Percentiles rank a stretch among this genome's conserved stretches.
Evolutionary conservation across 306 rosid genomes (phyloP).

Genomic region (Dalbergia cochinchinensis): DNA sequence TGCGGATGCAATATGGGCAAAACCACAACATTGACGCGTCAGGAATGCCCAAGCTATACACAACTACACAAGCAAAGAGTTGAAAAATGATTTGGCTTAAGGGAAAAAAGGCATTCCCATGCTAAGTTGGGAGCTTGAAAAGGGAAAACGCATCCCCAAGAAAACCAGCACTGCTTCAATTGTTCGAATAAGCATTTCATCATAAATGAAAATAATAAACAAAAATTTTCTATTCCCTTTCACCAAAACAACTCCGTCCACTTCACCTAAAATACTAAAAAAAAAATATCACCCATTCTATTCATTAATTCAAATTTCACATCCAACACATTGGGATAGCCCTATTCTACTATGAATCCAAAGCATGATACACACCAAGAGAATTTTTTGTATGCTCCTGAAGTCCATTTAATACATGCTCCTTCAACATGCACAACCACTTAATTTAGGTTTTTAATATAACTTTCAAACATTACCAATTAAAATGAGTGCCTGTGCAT

Average conservation of each 20-base stretch:
- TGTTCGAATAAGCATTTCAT: neutral
- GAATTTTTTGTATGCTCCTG: too few species aligned
- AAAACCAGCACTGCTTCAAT: neutral
- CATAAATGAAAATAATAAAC: neutral
- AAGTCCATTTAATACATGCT: too few species aligned
- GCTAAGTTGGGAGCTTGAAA: neutral
- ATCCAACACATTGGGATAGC: neutral
- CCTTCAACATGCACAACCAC: too few species aligned
- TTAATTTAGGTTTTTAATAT: too few species aligned
- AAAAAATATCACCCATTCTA: neutral
- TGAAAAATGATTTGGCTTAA: too few species aligned
- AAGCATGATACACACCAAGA: neutral
- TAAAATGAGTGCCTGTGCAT: too few species aligned
- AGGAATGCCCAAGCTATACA: neutral
- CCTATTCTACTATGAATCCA: neutral
- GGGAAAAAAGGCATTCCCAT: neutral
- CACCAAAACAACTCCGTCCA: neutral
- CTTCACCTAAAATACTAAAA: neutral
- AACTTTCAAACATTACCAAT: too few species aligned
- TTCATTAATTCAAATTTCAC: too few species aligned
- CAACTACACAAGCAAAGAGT: neutral
- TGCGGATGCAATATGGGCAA: too few species aligned
- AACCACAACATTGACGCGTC: too few species aligned
- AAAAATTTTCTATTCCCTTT: neutral
- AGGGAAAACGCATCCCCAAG: neutral